Percentiles rank a stretch among this genome's conserved stretches.
Evolutionary conservation across 1,284 basidiomycete species (phyloP).

Genomic region (Exobasidium cylindrosporum): DNA sequence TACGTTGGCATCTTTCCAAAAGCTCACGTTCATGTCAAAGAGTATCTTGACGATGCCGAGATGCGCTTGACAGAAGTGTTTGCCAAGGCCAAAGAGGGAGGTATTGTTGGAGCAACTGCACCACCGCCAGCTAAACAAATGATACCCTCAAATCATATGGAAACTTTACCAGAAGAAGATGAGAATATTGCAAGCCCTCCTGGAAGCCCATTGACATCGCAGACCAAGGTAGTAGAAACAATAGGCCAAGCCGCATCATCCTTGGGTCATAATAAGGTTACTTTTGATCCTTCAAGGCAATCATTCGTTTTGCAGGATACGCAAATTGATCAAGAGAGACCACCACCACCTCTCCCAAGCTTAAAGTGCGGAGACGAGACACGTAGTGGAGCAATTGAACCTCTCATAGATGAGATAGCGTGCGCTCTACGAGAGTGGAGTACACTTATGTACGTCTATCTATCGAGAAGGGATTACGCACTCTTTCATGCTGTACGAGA

Average conservation of each 20-base stretch:
- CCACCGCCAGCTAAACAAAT: constrained; percentile 17
- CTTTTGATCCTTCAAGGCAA: constrained; percentile 11
- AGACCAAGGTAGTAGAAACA: neutral
- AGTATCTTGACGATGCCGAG: constrained; percentile 83
- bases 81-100: constrained; percentile 35
- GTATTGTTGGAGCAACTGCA: constrained; percentile 33
- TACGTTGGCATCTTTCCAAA: constrained; percentile 95
- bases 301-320: constrained; percentile 10
- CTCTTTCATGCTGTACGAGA: constrained; percentile 81
- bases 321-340: constrained; percentile 47
- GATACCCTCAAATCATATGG: constrained; percentile 27
- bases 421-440: constrained; percentile 95
- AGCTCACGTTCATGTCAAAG: constrained; percentile 81
- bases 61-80: constrained; percentile 73
- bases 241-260: neutral
- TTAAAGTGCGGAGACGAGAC: constrained; percentile 63
- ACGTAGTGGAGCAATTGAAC: constrained; percentile 61
- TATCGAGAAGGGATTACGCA: constrained; percentile 81
- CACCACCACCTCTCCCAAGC: constrained; percentile 83
- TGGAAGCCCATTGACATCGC: constrained; percentile 31
- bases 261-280: constrained; percentile 2
- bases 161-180: constrained; percentile 34
- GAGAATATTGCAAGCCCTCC: constrained; percentile 25
- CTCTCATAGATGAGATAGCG: constrained; percentile 93
- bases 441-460: constrained; percentile 82